Evolutionary conservation across 179 eudicot genomes (phyloP).

Genomic region (Monotropa hypopitys): DNA sequence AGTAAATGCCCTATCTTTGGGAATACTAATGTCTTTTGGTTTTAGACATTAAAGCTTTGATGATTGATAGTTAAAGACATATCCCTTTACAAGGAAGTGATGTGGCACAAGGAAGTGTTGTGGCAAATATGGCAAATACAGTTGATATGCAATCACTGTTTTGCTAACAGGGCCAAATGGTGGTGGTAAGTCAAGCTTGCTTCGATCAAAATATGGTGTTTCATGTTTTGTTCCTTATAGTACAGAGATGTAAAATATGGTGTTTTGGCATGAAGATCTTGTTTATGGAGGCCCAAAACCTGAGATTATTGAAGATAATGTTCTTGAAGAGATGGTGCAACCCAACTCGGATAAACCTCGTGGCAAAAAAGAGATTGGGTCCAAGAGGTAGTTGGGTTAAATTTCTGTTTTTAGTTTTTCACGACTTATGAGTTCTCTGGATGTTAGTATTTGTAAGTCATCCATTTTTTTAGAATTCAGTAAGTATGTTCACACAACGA

Average conservation of each 20-base stretch:
- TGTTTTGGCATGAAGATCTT: constrained; percentile 56
- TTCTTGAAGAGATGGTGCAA: constrained; percentile 37
- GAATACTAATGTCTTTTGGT: neutral
- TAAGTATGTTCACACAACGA: no score
- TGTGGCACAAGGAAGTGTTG: constrained; percentile 71
- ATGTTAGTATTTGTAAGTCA: no score
- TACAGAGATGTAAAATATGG: constrained; percentile 49
- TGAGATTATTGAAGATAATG: constrained; percentile 33
- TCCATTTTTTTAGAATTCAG: no score
- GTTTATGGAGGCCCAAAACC: constrained; percentile 31
- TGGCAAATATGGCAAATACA: constrained; percentile 56
- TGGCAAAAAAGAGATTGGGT: constrained; percentile 31
- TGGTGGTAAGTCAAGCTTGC: constrained; percentile 94
- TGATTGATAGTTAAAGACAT: neutral
- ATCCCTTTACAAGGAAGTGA: constrained; percentile 36
- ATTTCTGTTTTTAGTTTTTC: neutral
- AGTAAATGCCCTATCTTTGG: neutral
- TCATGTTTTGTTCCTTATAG: no score
- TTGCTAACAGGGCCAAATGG: constrained; percentile 96
- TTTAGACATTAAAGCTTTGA: neutral
- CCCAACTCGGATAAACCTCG: constrained; percentile 25
- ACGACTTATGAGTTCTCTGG: neutral
- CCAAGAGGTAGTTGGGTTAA: constrained; percentile 25
- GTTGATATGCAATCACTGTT: constrained; percentile 76
- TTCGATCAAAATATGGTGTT: no score